Evolutionary conservation across 2,329 filamentous ascomycete genomes (phyloP).

Genomic region (Aureobasidium zeae): DNA sequence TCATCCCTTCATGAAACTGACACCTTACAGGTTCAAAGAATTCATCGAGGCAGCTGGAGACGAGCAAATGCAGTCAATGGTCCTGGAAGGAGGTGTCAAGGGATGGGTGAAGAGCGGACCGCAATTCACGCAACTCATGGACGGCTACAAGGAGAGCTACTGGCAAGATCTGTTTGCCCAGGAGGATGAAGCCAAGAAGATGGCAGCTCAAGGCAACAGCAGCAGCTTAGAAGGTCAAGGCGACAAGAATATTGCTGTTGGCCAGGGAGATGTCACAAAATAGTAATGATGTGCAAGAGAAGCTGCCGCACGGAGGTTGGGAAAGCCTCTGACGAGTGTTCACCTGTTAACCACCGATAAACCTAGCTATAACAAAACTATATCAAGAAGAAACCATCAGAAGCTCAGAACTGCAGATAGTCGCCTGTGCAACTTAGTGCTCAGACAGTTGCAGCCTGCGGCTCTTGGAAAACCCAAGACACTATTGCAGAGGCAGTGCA

Average conservation of each 20-base stretch:
- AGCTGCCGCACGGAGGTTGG: too few relatives aligned
- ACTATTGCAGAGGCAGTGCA: constrained; percentile 1
- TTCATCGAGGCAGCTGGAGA: constrained; percentile 26
- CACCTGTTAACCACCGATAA: too few relatives aligned
- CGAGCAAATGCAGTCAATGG: constrained; percentile 33
- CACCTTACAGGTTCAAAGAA: constrained; percentile 10
- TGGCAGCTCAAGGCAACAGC: constrained; percentile 12
- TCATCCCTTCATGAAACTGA: too few relatives aligned
- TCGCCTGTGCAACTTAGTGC: constrained; percentile 1
- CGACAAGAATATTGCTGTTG: too few relatives aligned
- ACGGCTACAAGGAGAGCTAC: constrained; percentile 33
- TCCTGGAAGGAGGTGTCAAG: constrained; percentile 37
- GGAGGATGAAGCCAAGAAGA: constrained; percentile 20
- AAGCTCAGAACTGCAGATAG: constrained; percentile 10
- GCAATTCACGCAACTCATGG: constrained; percentile 31
- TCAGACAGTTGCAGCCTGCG: background rate
- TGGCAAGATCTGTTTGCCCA: constrained; percentile 33
- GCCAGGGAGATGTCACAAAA: too few relatives aligned
- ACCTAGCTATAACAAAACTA: too few relatives aligned
- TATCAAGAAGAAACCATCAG: constrained; percentile 14
- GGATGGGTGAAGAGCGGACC: constrained; percentile 37
- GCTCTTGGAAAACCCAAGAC: background rate
- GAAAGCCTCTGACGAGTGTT: background rate
- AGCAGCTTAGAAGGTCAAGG: constrained; percentile 7
- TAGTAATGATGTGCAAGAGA: too few relatives aligned